phyloP scores from a whole-genome alignment of 495 filamentous ascomycete species.

The Penicillium dipodomyicola region DNA sequence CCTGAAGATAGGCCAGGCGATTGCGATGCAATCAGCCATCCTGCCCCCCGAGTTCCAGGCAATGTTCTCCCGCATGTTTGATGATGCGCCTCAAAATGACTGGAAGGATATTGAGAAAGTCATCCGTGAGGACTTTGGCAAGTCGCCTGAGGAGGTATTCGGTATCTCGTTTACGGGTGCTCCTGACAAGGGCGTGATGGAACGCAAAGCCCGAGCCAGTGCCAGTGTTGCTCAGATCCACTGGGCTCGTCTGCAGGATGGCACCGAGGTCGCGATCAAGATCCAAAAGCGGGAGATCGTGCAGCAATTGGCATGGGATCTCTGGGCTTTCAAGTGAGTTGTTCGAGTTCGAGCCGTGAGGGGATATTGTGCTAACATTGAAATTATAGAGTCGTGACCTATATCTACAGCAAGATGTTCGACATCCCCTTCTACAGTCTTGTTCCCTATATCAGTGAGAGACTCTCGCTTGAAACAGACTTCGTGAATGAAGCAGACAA shows the following conservation, averaged over 20 bases:
- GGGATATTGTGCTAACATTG: background rate
- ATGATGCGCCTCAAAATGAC: conserved; percentile 93
- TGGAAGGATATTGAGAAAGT: conserved; percentile 87
- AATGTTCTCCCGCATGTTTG: conserved; percentile 96
- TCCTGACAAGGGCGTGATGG: conserved; percentile 74
- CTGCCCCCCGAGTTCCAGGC: conserved; percentile 89
- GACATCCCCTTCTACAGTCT: conserved; percentile 85
- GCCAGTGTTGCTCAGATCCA: conserved; percentile 96
- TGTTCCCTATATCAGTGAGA: conserved; percentile 85
- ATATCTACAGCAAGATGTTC: conserved; percentile 75
- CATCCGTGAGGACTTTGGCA: conserved; percentile 83
- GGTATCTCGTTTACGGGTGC: conserved; percentile 75
- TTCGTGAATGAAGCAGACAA: conserved; percentile 90
- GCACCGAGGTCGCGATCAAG: conserved; percentile 89
- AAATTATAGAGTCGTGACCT: conserved; percentile 62
- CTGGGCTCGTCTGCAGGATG: conserved; percentile 81
- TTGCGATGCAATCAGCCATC: conserved; percentile 95
- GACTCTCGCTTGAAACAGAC: conserved; percentile 86
- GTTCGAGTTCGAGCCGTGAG: background rate
- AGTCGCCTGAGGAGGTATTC: conserved; percentile 80
- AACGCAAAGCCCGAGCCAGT: conserved; percentile 78
- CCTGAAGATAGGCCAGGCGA: conserved; percentile 96
- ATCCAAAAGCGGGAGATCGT: conserved; percentile 94
- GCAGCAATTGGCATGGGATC: conserved; percentile 84
- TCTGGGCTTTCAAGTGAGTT: conserved; percentile 88